Base-by-base conservation (phyloP, 176 grass and related monocot genomes). In the Avena sativa region DNA sequence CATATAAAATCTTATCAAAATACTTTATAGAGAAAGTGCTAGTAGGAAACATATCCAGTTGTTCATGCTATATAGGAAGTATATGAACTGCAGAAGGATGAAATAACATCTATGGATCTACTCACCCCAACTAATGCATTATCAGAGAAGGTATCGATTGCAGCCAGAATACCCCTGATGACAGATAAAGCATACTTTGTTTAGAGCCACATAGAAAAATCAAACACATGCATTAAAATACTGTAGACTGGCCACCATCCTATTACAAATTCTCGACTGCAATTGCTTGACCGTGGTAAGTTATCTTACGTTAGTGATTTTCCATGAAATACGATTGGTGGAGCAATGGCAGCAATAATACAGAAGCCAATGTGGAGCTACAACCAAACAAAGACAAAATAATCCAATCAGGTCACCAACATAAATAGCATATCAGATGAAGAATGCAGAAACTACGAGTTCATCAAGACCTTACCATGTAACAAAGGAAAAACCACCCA, bases 141-240 rank as follows among this genome's bases (percentile, higher is more conserved):
- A 85, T 95, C 93, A 76, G 95, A 93, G 49, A 95, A 93, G 30
- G 95, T 95, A 58, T 97, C 93, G 79, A 95, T 95, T 85, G 91
- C 95, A 84, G 93, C 93, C 82, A 97, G 51, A 87, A 97, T 97
- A 77, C 95, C 95, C 87, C 93, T 97, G 89, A 76, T 85, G 60
- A 68, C 30, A 92, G 72, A 79, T 26, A 69, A 64, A 75, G 46
- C 3, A 34, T 74, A 74, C 71, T 64, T 74, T 11, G 67, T 49
- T 89, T 79, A 89, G 78, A 50, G 49, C 8, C 62, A 74, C 26
- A 74, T 57, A 79, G 2, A 83, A 7, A 2, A 36, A 83, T 15
- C 11, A 64, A 63, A 74, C 47, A 46, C 82, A 9, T 59, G 47
- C 21, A 79, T 43, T 58, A 28, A 28, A 66, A 49, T 49, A 40